Percentiles rank a stretch among this genome's conserved stretches.
phyloP scores from a whole-genome alignment of 805 yeast genomes.

The Cyberlindnera euphorbiiphila region DNA sequence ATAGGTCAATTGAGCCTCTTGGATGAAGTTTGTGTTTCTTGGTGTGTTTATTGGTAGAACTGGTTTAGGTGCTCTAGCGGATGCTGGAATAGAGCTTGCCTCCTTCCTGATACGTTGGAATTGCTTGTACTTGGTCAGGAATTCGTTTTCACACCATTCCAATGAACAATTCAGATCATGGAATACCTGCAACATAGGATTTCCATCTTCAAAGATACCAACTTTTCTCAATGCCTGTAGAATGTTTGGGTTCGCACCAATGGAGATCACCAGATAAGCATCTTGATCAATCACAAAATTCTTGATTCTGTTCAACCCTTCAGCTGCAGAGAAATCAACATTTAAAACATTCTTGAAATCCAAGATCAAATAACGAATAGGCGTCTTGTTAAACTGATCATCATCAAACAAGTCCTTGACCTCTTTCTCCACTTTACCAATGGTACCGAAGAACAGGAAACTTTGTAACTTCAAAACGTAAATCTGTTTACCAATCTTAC shows the following conservation, averaged over 20 bases:
- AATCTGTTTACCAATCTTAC: constrained; percentile 85
- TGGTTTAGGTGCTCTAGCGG: constrained; percentile 1
- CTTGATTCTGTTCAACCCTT: constrained; percentile 84
- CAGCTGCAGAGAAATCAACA: constrained; percentile 93
- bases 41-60: constrained; percentile 33
- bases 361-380: constrained; percentile 75
- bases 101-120: constrained; percentile 25
- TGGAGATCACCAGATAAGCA: constrained; percentile 72
- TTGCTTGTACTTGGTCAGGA: constrained; percentile 43
- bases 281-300: constrained; percentile 67
- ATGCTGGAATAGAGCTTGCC: constrained; percentile 1
- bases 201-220: constrained; percentile 52
- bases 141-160: constrained; percentile 96
- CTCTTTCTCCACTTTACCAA: constrained; percentile 81
- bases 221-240: constrained; percentile 76
- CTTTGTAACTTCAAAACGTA: constrained; percentile 86
- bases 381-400: constrained; percentile 36
- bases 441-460: constrained; percentile 89
- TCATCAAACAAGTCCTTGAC: constrained; percentile 63
- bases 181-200: constrained; percentile 57
- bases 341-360: constrained; percentile 80
- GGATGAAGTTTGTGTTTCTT: constrained; percentile 36
- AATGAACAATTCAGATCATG: constrained; percentile 79
- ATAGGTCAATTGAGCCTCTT: constrained; percentile 35
- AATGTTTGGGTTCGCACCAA: constrained; percentile 66